Base-by-base conservation (phyloP, 1,284 basidiomycete species). In the Cryptococcus hybrid region DNA sequence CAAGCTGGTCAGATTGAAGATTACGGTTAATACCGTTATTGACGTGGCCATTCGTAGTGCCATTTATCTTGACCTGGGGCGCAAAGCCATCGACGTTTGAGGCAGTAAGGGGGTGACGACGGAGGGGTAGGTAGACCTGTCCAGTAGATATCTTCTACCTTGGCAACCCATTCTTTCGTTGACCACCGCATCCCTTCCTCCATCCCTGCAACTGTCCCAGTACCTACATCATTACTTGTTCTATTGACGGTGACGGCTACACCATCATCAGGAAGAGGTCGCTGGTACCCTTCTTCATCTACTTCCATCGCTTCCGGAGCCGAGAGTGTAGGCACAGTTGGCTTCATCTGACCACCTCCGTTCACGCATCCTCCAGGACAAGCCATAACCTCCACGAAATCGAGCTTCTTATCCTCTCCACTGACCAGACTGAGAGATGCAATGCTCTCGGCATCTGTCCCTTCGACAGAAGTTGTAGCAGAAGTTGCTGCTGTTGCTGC, bases 381-480 rank as follows among this genome's bases (percentile, higher is more conserved):
- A 24, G 96, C 96, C 96, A 99, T 99, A 60, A 99, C 93, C 71
- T 99, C 96, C 50, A 99, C 88, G 75, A 95, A 99, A 78, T 99
- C 95, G 74, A 95, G 90, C 38, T 84, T 82, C 67, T 80, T 81
- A 53, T 84, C 84, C 59, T 83, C 81, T 49, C 71, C 64, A 11
- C 55, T 60, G 12, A 55, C 55, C 3, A 71, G 56, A n/a, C 55
- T 57, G 37, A 63, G 30, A 11, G 46, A 47, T 5, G 56, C 58
- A 8, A 64, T 52, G 15, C 52, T 59, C 9, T 72, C 69, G 24
- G 57, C 68, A 50, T 64, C 61, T 18, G 56, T 56, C 7, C 55
- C 55, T 12, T 58, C 66, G 6, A 68, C 66, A 3, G 60, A 64
- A 1, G 69, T 65, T 5, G 71, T 67, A 35, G 54, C 57, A 9